Evolutionary conservation across 257 asterid genomes (phyloP), one percentile per base, ranked within the genome.

Genomic region (Ophiorrhiza pumila): DNA sequence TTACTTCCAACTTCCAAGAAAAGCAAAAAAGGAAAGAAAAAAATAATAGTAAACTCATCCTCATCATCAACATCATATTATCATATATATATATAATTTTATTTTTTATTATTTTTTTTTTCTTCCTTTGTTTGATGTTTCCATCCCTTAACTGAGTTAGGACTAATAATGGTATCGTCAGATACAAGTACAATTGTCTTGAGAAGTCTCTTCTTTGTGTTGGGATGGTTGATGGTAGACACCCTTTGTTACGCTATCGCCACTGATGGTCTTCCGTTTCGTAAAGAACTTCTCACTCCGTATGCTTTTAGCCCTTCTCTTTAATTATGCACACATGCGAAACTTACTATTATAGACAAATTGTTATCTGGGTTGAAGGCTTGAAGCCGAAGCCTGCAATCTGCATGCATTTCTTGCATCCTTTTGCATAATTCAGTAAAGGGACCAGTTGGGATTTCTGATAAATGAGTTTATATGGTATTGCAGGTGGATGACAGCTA

Each of bases 401-500:
- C n/a, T n/a, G n/a, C 67, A 61, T 61, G 67, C 67, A 5, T 61
- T 61, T 34, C 17, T 11, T 17, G 46, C 46, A 34, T 61, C 67
- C n/a, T 35, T 35, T 61, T 7, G 1, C n/a, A 20, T 35, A 9
- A 34, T 61, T 61, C 46, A 27, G 67, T 6, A 15, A 63, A 63
- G 23, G 68, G 45, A 18, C 35, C 29, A 61, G 3, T 22, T 22
- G 39, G 65, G 39, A 12, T 27, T 25, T 15, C n/a, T 6, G 20
- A 14, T 45, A 49, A 43, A 25, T 66, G 34, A 10, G n/a, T 66
- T 62, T 25, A 53, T 71, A 12, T 39, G 58, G 52, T 0, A 39
- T 77, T 83, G 42, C 88, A 91, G 97, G 87, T 91, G 97, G 97
- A 89, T 89, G 96, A 77, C 83, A 65, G 91, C 91, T 45, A 85